Conservation (phyloP, 352 stramenopile genomes). For the Phytopythium boreale region DNA sequence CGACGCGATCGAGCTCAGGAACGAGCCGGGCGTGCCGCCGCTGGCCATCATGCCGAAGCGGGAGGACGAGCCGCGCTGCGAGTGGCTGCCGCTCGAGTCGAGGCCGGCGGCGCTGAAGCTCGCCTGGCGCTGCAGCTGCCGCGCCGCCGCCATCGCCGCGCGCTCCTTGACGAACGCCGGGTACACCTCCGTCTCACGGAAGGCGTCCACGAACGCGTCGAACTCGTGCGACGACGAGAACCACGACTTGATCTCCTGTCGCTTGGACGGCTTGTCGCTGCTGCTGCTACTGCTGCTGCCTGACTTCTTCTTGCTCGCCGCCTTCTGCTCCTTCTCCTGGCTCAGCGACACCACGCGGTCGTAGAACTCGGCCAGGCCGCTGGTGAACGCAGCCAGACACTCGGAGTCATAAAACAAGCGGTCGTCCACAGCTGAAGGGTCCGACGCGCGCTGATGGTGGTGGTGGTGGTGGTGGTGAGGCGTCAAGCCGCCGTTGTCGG, state of each 20-base stretch:
- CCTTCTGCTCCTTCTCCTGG: constrained; percentile 60
- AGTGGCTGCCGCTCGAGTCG: constrained; percentile 33
- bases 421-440: constrained; percentile 39
- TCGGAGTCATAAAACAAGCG: constrained; percentile 58
- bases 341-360: constrained; percentile 54
- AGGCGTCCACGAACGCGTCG: constrained; percentile 77
- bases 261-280: constrained; percentile 54
- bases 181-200: constrained; percentile 50
- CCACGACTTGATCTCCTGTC: constrained; percentile 82
- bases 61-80: constrained; percentile 19
- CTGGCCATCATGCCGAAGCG: constrained; percentile 21
- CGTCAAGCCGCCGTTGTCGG: constrained; percentile 1
- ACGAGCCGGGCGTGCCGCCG: constrained; percentile 22
- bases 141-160: constrained; percentile 18
- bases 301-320: constrained; percentile 45
- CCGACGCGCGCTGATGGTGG: constrained; percentile 4
- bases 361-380: constrained; percentile 62
- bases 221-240: constrained; percentile 84
- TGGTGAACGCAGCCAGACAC: constrained; percentile 50
- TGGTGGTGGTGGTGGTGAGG: constrained; percentile 2
- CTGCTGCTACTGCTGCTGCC: constrained; percentile 30
- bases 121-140: constrained; percentile 25
- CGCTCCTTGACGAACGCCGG: constrained; percentile 44
- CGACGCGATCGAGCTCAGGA: constrained; percentile 36
- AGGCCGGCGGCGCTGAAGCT: constrained; percentile 34